Percentiles rank a stretch among this genome's conserved stretches.
Evolutionary conservation across 2,329 filamentous ascomycete species (phyloP).

Genomic region (Colletotrichum salicis): DNA sequence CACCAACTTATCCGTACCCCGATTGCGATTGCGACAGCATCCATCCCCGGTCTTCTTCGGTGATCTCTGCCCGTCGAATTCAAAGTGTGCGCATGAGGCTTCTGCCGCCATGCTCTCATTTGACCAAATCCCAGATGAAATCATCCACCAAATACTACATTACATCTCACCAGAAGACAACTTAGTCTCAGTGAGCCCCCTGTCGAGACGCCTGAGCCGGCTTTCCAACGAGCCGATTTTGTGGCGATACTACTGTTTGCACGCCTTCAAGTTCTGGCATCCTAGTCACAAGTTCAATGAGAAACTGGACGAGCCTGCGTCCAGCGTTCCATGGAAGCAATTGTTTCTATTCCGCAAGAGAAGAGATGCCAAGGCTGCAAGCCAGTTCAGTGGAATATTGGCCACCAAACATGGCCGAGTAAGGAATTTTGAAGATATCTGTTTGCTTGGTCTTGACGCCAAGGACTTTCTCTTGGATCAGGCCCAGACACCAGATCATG

Average conservation of each 20-base stretch:
- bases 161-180: slow-evolving; percentile 68
- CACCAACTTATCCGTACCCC: not conserved
- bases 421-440: slow-evolving; percentile 76
- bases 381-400: slow-evolving; percentile 75
- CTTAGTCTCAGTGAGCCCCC: slow-evolving; percentile 57
- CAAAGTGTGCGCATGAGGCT: not conserved
- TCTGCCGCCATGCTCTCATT: slow-evolving; percentile 48
- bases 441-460: slow-evolving; percentile 81
- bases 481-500: slow-evolving; percentile 65
- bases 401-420: slow-evolving; percentile 76
- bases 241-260: slow-evolving; percentile 81
- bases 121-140: slow-evolving; percentile 78
- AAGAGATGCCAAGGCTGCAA: slow-evolving; percentile 62
- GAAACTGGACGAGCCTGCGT: slow-evolving; percentile 64
- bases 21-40: slow-evolving; percentile 7
- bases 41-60: not conserved
- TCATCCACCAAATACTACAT: slow-evolving; percentile 81
- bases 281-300: slow-evolving; percentile 67
- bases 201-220: slow-evolving; percentile 72
- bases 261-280: slow-evolving; percentile 80
- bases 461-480: slow-evolving; percentile 85
- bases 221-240: slow-evolving; percentile 78
- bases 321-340: slow-evolving; percentile 77
- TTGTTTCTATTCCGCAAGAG: slow-evolving; percentile 69
- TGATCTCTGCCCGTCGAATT: not conserved